Evolutionary conservation across 2,329 filamentous ascomycete species (phyloP).

Genomic region (Aureobasidium sp.): DNA sequence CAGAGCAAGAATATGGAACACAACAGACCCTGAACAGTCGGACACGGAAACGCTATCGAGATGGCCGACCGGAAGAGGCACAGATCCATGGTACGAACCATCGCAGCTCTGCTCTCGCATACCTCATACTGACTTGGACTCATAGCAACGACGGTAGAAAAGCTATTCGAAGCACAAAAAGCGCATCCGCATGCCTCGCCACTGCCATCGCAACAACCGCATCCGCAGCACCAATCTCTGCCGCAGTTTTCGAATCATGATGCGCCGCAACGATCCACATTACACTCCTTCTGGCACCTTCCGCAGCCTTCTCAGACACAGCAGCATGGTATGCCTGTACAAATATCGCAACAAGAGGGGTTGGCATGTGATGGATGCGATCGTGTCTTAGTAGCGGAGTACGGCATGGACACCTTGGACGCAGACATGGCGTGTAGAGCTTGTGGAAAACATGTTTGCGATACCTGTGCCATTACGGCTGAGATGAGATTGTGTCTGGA

Average conservation of each 20-base stretch:
- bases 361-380: constrained; percentile 41
- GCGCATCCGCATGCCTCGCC: constrained; percentile 27
- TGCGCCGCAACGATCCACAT: constrained; percentile 35
- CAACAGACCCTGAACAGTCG: constrained; percentile 41
- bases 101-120: constrained; percentile 14
- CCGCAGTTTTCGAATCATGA: constrained; percentile 5
- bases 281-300: constrained; percentile 43
- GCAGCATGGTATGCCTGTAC: constrained; percentile 5
- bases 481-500: constrained; percentile 34
- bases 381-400: constrained; percentile 25
- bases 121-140: constrained; percentile 14
- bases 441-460: constrained; percentile 37
- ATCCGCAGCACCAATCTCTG: constrained; percentile 22
- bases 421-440: constrained; percentile 31
- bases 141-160: constrained; percentile 39
- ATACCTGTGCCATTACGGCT: constrained; percentile 35
- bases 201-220: constrained; percentile 22
- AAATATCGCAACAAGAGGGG: constrained; percentile 17
- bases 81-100: constrained; percentile 45
- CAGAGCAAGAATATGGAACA: constrained; percentile 23
- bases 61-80: constrained; percentile 51
- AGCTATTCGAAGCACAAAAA: constrained; percentile 40
- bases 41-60: constrained; percentile 52
- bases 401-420: constrained; percentile 33
- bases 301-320: constrained; percentile 24